Evolutionary conservation across 805 yeast genomes (phyloP), one percentile per base, ranked within the genome.

Genomic region (Torulaspora indica): DNA sequence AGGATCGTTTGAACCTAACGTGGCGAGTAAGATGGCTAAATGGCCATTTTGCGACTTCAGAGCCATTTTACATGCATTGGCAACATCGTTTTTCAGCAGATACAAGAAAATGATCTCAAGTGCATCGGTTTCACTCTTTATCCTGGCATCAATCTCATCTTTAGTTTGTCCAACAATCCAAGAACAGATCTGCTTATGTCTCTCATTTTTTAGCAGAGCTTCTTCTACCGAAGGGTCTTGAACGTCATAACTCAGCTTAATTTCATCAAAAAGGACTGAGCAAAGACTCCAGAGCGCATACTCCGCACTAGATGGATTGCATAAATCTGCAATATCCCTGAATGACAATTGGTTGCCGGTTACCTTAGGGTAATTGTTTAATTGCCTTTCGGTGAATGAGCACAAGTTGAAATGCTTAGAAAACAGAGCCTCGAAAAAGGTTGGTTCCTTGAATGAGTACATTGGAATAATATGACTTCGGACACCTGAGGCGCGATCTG

Each of bases 1-100:
- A 1, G 72, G 72, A 52, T 82, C 85, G 53, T 83, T 82, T 0
- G 93, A 81, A 27, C 86, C 95, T 6, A 84, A 60, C 34, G 85
- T 66, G 0, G 96, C 74, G 9, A 91, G 62, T 22, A 87, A 56
- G 0, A 78, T 78, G 0, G 95, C 79, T 14, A 91, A 63, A 60
- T 90, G 95, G 4, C 75, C 65, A 55, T 85, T 85, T 7, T 74
- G 73, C 0, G 83, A 64, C n/a, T 73, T 66, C 1, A 80, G 63
- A 1, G 96, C 90, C 2, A 69, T 47, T 24, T 71, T 69, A 5
- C 81, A 70, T 1, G 98, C 97, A 22, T 70, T 70, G 7, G 73
- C 67, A 23, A 87, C 56, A 44, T 82, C 77, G 42, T 84, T 81
- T 4, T 75, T 68, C 25, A 79, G 70, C 8, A 83, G 49, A 20